Conservation (phyloP, 305 asterid genomes). For the Rubia peregrina region DNA sequence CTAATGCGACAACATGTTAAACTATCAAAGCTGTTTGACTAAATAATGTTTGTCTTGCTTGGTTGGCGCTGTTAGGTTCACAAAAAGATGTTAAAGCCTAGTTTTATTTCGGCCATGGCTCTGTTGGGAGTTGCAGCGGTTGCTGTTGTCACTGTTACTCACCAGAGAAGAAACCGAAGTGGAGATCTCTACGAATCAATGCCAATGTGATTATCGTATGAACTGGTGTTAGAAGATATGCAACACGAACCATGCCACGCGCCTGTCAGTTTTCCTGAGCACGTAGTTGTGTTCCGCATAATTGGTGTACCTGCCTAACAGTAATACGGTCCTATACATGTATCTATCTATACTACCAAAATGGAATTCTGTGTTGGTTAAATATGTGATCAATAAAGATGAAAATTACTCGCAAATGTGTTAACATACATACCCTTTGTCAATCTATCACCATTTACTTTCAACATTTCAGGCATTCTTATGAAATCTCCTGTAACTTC, state of each 20-base stretch:
- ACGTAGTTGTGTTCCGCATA: neutral
- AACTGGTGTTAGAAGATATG: neutral
- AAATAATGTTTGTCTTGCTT: neutral
- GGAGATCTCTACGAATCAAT: slow-evolving; percentile 19
- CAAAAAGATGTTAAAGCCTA: slow-evolving; percentile 2
- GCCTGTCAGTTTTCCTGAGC: neutral
- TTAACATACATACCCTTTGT: no score
- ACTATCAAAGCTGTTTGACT: neutral
- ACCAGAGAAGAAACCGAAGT: slow-evolving; percentile 13
- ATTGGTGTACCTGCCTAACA: neutral
- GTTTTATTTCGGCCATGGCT: slow-evolving; percentile 8
- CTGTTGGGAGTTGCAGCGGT: slow-evolving; percentile 17
- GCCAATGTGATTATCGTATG: neutral
- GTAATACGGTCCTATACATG: neutral
- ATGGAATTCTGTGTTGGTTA: neutral
- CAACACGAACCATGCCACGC: neutral
- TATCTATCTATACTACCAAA: neutral
- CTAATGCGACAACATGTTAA: neutral
- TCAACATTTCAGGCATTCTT: neutral
- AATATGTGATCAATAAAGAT: neutral
- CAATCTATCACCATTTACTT: no score
- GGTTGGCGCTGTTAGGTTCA: slow-evolving; percentile 8
- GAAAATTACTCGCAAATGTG: neutral
- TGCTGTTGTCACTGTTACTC: neutral
- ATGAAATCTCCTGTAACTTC: neutral